These are phyloP conservation scores for Saitoella complicata DNA, from an alignment of 805 yeast genomes.

Conservation along the genomic window DNA sequence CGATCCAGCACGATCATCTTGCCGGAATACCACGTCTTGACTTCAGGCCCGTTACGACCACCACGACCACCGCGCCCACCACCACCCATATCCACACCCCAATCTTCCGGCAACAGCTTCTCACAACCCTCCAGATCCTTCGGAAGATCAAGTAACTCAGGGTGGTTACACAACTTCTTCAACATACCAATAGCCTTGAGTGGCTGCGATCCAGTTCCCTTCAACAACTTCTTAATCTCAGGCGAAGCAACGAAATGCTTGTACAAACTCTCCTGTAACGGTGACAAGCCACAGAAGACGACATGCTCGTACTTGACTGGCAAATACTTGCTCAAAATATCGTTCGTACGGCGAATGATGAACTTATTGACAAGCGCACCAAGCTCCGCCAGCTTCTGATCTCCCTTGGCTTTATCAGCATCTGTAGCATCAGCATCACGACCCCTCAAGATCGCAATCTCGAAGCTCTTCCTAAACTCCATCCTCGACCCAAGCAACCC, in stretches of 20 bases:
- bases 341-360: constrained; percentile 90
- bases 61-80: constrained; percentile 19
- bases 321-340: constrained; percentile 77
- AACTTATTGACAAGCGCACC: constrained; percentile 69
- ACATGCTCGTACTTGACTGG: constrained; percentile 96
- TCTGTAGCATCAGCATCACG: constrained; percentile 85
- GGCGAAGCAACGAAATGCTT: constrained; percentile 63
- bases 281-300: constrained; percentile 72
- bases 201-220: constrained; percentile 61
- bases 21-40: constrained; percentile 73
- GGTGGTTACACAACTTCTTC: constrained; percentile 88
- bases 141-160: constrained; percentile 62
- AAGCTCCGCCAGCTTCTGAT: constrained; percentile 48
- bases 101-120: constrained; percentile 46
- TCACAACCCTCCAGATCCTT: constrained; percentile 63
- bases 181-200: constrained; percentile 76
- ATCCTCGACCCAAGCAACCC: constrained; percentile 71
- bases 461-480: constrained; percentile 76
- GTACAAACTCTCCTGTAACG: constrained; percentile 59
- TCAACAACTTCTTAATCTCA: constrained; percentile 47
- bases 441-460: constrained; percentile 61
- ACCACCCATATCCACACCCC: no score
- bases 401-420: constrained; percentile 53
- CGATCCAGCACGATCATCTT: constrained; percentile 64
- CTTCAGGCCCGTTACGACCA: constrained; percentile 44